Evolutionary conservation across 306 rosid genomes (phyloP), one percentile per base, ranked within the genome.

Genomic region (Luffa aegyptiaca): DNA sequence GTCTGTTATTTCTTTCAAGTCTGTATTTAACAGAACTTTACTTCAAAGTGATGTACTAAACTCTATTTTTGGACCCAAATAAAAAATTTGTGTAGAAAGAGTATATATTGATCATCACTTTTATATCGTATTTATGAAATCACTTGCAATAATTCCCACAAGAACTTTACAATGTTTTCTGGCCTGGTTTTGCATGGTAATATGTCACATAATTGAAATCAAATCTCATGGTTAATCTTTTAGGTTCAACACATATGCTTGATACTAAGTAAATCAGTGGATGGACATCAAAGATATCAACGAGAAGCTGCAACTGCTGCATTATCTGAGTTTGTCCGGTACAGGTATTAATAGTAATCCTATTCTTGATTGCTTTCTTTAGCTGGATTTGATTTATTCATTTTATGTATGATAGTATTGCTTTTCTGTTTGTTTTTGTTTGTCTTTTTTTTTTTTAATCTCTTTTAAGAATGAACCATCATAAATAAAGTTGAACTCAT

Each of bases 281-380:
- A 84, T 82, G 91, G 92, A 81, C 91, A 84, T 56, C 97, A 92
- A 83, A 92, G 84, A 92, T 82, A 85, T 86, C 98, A 90, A 81
- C 86, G 93, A 84, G 97, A 94, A 92, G 97, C 98, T 86, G 93
- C 97, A 20, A 96, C 94, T 69, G 98, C 98, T 36, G 97, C 98
- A 73, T 84, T 92, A 82, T 94, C 98, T 49, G 98, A 94, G 89
- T 94, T 94, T 85, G 91, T 92, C 80, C 92, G 89, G 35, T 94
- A 89, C 84, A 89, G 98, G 98, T 94, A 88, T 21, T 46, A 36
- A 49, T 62, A 70, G 36, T 65, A 17, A 83, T 83, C 48, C 10
- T 36, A 39, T 42, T 41, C 14, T 37, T 49, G 36, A n/a, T 82
- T 68, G 26, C 85, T 72, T 46, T 75, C 70, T 64, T 55, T 12